Base-by-base conservation (phyloP, 768 basidiomycete genomes). In the Agrocybe praecox region DNA sequence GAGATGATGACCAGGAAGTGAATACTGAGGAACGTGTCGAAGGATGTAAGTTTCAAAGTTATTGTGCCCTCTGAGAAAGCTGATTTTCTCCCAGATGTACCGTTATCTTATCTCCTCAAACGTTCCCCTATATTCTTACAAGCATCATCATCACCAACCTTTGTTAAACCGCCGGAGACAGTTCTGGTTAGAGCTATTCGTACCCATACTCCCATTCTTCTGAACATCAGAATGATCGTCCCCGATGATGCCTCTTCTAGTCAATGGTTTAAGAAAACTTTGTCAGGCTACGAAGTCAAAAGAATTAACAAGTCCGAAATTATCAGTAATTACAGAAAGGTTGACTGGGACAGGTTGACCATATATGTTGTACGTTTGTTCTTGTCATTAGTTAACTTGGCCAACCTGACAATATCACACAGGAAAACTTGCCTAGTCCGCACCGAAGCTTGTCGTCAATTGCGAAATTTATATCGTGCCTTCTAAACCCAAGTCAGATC, bases 361-460 rank as follows among this genome's bases (percentile, higher is more conserved):
- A 60, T 88, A 10, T 94, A 94, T 63, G 67, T 92, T 61, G 92
- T 93, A 59, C 52, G 83, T 74, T 24, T 49, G 9, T 15, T 21
- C 44, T 40, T n/a, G 17, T 43, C 15, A 2, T 32, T 23, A 15
- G 4, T 22, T 42, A 43, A n/a, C 12, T 23, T 12, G 26, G 17
- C 52, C 45, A 36, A 40, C 44, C 22, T 18, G 19, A 45, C 48
- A 49, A 49, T 15, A 55, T 22, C 56, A 52, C 36, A 26, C 36
- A 94, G 92, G 92, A 94, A 72, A 85, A 85, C 57, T 80, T 92
- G 15, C 90, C 92, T 0, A 61, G 69, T 0, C 70, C 77, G 29
- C 76, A 80, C 62, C 82, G 86, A 46, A 81, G 74, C 1, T 57
- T 85, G 6, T 72, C 81, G n/a, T 74, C 74, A 1, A 77, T 88